Evolutionary conservation across 371 early-diverging fungal genomes (phyloP), one percentile per base, ranked within the genome.

Genomic region (Rhizomucor miehei): DNA sequence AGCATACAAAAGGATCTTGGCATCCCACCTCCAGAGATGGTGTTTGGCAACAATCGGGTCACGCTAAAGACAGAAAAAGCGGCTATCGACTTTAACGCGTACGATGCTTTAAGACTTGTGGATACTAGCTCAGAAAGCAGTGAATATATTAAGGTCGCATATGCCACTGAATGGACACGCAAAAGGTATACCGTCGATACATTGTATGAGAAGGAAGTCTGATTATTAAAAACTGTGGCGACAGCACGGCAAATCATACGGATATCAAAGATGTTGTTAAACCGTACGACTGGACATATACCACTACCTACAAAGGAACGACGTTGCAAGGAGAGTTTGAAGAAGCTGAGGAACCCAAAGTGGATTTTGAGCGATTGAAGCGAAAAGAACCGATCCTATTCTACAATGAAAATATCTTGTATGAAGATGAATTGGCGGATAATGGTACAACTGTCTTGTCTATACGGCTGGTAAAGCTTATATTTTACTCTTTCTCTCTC

Each of bases 401-500:
- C 64, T 95, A 89, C 59, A 92, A 93, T 62, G 92, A 95, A 50
- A 82, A 88, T 43, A 82, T 93, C 1, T 75, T 98, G 45, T 98
- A 84, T 64, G 98, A 98, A 63, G 98, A 98, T 66, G 98, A 98
- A 67, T 74, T 98, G 40, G 95, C 90, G 10, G 98, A 98, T 62
- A 95, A 95, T 65, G 98, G 98, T 13, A 83, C 88, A 1, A 88
- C 93, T 9, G 72, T 89, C 51, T 68, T 92, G 24, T 82, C 82
- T 2, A 82, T 88, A 20, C 89, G 91, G 60, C 73, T 97, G 62
- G 93, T 93, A 79, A 69, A 73, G 59, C 9, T 38, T 51, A 52
- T 11, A 16, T 16, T 8, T 39, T 10, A 38, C 10, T 14, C 38
- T 3, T 17, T 38, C 8, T 34, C 17, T 21, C 0, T 44, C 43